These are phyloP conservation scores for Maudiozyma bulderi DNA, from an alignment of 805 yeast species.

Conservation along the genomic window DNA sequence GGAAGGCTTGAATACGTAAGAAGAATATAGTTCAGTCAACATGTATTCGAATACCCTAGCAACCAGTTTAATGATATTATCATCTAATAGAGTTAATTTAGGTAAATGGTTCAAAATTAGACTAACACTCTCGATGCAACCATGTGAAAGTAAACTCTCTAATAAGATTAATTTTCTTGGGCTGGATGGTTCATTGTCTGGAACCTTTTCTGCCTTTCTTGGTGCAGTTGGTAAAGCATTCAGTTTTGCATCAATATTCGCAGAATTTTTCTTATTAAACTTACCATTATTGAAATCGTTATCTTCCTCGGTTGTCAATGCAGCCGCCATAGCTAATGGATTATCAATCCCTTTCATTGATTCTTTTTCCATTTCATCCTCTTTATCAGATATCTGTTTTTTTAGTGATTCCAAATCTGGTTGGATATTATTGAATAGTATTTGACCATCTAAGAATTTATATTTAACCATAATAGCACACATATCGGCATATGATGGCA, in stretches of 20 bases:
- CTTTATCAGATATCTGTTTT: slow-evolving; percentile 35
- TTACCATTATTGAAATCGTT: slow-evolving; percentile 20
- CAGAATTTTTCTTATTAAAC: neutral
- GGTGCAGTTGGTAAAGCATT: slow-evolving; percentile 1
- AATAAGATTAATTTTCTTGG: slow-evolving; percentile 38
- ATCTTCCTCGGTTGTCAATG: slow-evolving; percentile 59
- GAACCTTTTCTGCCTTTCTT: slow-evolving; percentile 9
- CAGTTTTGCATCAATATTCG: slow-evolving; percentile 1
- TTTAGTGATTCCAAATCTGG: slow-evolving; percentile 44
- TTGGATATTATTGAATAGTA: slow-evolving; percentile 45
- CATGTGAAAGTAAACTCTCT: slow-evolving; percentile 45
- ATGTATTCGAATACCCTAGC: slow-evolving; percentile 40
- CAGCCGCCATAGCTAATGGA: slow-evolving; percentile 83
- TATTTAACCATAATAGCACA: slow-evolving; percentile 53
- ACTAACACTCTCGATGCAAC: slow-evolving; percentile 53
- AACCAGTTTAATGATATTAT: slow-evolving; percentile 38
- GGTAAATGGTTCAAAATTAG: slow-evolving; percentile 55
- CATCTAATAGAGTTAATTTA: slow-evolving; percentile 44
- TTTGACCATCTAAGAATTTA: slow-evolving; percentile 55
- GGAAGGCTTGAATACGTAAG: neutral
- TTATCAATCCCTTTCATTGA: slow-evolving; percentile 57
- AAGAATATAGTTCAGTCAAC: slow-evolving; percentile 33
- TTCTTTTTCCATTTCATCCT: slow-evolving; percentile 42
- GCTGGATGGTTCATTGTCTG: slow-evolving; percentile 7
- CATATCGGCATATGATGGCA: slow-evolving; percentile 32